phyloP scores from a whole-genome alignment of 2,329 filamentous ascomycete genomes.

The Claviceps citrina region DNA sequence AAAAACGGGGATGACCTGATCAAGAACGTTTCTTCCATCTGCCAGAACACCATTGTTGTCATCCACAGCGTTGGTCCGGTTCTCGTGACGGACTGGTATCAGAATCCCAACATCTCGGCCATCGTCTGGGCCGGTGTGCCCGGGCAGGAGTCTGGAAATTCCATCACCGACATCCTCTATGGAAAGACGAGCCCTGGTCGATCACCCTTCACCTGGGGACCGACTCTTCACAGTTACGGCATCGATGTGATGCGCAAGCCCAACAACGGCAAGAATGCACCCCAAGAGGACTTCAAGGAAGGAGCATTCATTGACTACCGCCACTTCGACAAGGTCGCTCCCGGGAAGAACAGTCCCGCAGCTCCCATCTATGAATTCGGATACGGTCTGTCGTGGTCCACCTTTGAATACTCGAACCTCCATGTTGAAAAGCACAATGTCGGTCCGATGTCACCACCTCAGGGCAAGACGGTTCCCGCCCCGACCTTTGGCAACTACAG shows the following conservation, averaged over 20 bases:
- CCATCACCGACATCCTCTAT: slow-evolving; percentile 70
- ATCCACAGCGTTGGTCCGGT: slow-evolving; percentile 77
- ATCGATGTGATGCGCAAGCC: slow-evolving; percentile 50
- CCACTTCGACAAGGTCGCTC: slow-evolving; percentile 48
- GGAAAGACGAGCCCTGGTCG: slow-evolving; percentile 66
- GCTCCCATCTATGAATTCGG: slow-evolving; percentile 70
- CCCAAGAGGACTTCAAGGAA: slow-evolving; percentile 61
- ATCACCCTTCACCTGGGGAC: slow-evolving; percentile 67
- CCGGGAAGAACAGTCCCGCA: slow-evolving; percentile 15
- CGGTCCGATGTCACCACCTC: slow-evolving; percentile 40
- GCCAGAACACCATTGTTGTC: slow-evolving; percentile 82
- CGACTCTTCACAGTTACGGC: slow-evolving; percentile 51
- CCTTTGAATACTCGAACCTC: slow-evolving; percentile 59
- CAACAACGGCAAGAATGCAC: slow-evolving; percentile 50
- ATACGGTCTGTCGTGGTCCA: slow-evolving; percentile 67
- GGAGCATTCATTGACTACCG: slow-evolving; percentile 61
- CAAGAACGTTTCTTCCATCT: slow-evolving; percentile 59
- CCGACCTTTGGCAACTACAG: slow-evolving; percentile 50
- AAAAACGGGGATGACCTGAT: slow-evolving; percentile 65
- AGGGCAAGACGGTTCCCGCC: slow-evolving; percentile 46
- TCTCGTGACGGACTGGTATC: slow-evolving; percentile 57
- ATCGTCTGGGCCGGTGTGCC: slow-evolving; percentile 72
- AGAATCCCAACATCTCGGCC: slow-evolving; percentile 65
- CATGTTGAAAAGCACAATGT: slow-evolving; percentile 35
- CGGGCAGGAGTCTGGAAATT: slow-evolving; percentile 70